Evolutionary conservation across 2,329 filamentous ascomycete species (phyloP).

Genomic region (Ascochyta pisi): DNA sequence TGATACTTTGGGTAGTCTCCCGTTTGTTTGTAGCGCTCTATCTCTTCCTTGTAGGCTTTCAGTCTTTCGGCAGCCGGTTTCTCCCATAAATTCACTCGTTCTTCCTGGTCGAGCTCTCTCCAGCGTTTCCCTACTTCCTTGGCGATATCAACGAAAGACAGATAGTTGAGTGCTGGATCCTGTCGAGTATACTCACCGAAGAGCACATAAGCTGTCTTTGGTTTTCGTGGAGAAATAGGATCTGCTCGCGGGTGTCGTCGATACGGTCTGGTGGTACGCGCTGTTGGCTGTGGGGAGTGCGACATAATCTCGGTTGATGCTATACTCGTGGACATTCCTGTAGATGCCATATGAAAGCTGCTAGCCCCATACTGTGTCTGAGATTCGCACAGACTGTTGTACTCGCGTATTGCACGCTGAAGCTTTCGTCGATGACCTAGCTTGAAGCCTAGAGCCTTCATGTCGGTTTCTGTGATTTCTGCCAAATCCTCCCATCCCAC

Average conservation of each 20-base stretch:
- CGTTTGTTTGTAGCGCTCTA: constrained; percentile 14
- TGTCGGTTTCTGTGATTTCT: constrained; percentile 22
- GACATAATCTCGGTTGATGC: constrained; percentile 2
- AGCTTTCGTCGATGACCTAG: constrained; percentile 20
- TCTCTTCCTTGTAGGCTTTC: constrained; percentile 8
- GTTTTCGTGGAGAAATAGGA: constrained; percentile 10
- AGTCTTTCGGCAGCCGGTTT: constrained; percentile 1
- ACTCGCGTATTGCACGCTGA: constrained; percentile 26
- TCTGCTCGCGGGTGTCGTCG: constrained; percentile 16
- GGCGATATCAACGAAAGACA: constrained; percentile 11
- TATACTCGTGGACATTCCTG: no score
- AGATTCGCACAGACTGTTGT: background rate
- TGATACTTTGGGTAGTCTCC: constrained; percentile 9
- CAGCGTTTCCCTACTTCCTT: constrained; percentile 14
- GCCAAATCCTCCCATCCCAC: constrained; percentile 19
- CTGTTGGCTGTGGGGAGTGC: constrained; percentile 3
- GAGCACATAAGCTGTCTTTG: constrained; percentile 20
- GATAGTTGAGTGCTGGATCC: constrained; percentile 11
- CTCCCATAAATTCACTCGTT: constrained; percentile 4
- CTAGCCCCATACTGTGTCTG: constrained; percentile 24
- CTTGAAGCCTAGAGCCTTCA: constrained; percentile 18
- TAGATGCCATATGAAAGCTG: constrained; percentile 18
- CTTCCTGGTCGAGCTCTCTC: constrained; percentile 1
- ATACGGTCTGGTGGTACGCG: constrained; percentile 15
- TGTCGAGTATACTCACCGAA: constrained; percentile 17